Evolutionary conservation across 2,329 filamentous ascomycete species (phyloP), one percentile per base, ranked within the genome.

Genomic region (Grosmannia clavigera): DNA sequence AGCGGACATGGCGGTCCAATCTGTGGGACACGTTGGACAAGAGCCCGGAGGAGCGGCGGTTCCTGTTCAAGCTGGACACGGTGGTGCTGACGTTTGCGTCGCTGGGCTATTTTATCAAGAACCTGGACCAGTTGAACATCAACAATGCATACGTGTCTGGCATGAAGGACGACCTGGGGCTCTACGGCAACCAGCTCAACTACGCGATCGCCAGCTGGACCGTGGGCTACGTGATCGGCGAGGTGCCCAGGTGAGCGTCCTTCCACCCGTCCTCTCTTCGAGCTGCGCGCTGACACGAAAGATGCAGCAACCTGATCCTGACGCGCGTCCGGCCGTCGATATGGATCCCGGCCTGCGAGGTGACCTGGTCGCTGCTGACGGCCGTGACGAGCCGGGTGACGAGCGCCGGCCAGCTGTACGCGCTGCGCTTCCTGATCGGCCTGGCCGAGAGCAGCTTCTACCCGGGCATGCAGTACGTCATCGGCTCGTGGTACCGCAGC

Each of bases 1-100:
- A 57, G 43, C 53, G 62, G 40, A 77, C 73, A 29, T 79, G 77
- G 77, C 71, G 70, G 29, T 77, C 75, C 0, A 76, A 76, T 54
- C 11, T 79, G n/a, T 79, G 77, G 76, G 76, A 79, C 61, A 76
- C 75, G 0, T 70, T 78, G 27, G 69, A 70, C 64, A 70, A 70
- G 67, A 68, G 67, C 7, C 68, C 68, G 6, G 67, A 69, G 58
- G 70, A 72, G 65, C 65, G 66, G 2, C 62, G 62, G 11, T 69
- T 73, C 27, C 65, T 73, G 16, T 66, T 69, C 61, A 72, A 71
- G 63, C 67, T 73, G 6, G 71, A 73, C 60, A 63, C 66, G 11
- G 67, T 69, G 1, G 62, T 73, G 22, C 61, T 73, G 50, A 73
- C 72, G 1, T 70, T 76, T 62, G 73, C 72, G 3, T 72, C 69